Evolutionary conservation across 176 grass and related monocot genomes (phyloP).

Genomic region (Triticum timopheevii): DNA sequence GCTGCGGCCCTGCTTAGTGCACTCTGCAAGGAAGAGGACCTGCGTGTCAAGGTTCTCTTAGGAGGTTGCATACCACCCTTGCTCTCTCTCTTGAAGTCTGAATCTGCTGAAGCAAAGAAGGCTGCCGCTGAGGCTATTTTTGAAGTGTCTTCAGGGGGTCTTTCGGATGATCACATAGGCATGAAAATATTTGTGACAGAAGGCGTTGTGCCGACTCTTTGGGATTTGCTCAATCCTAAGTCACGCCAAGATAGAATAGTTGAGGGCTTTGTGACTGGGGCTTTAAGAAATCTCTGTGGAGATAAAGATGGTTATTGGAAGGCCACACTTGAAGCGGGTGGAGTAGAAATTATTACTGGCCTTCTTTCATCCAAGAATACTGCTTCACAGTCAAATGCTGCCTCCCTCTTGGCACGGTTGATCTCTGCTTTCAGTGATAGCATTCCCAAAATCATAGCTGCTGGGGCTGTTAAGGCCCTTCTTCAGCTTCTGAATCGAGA

Average conservation of each 20-base stretch:
- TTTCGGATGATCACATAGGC: slow-evolving; percentile 94
- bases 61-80: slow-evolving; percentile 95
- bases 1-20: slow-evolving; percentile 68
- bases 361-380: slow-evolving; percentile 90
- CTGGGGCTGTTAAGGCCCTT: slow-evolving; percentile 80
- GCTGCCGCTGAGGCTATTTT: slow-evolving; percentile 89
- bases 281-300: slow-evolving; percentile 91
- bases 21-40: slow-evolving; percentile 92
- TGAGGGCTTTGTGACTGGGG: slow-evolving; percentile 89
- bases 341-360: slow-evolving; percentile 92
- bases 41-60: slow-evolving; percentile 81
- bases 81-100: slow-evolving; percentile 82
- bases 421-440: slow-evolving; percentile 86
- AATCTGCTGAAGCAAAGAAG: slow-evolving; percentile 71
- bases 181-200: slow-evolving; percentile 99
- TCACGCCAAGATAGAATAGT: slow-evolving; percentile 72
- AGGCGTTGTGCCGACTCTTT: slow-evolving; percentile 85
- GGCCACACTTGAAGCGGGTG: slow-evolving; percentile 87
- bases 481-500: slow-evolving; percentile 77
- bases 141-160: slow-evolving; percentile 84
- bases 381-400: slow-evolving; percentile 90
- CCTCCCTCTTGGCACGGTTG: slow-evolving; percentile 87
- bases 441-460: slow-evolving; percentile 78
- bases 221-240: slow-evolving; percentile 76
- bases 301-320: slow-evolving; percentile 96